Evolutionary conservation across 2,329 filamentous ascomycete genomes (phyloP).

Genomic region (Akanthomyces dipterigenus): DNA sequence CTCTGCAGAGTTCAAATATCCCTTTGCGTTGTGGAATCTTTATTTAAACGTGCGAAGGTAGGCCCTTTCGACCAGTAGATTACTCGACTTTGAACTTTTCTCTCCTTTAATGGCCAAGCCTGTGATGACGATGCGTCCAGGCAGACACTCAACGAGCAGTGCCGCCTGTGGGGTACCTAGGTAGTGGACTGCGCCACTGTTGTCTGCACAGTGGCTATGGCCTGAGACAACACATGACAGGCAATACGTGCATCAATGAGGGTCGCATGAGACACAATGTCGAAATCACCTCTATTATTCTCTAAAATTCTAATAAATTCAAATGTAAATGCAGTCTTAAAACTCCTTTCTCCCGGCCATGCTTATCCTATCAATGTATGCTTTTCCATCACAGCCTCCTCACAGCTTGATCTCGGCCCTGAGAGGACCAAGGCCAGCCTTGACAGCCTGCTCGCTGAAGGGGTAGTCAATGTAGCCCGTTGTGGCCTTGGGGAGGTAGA

Average conservation of each 20-base stretch:
- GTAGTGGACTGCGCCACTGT: not conserved
- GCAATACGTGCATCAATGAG: not conserved
- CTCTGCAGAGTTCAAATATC: no score
- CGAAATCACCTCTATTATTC: not conserved
- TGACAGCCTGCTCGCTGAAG: constrained; percentile 3
- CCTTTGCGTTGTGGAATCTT: no score
- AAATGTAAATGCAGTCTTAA: no score
- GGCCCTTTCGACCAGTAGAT: no score
- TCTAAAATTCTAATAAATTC: not conserved
- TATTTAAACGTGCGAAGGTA: no score
- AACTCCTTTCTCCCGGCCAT: not conserved
- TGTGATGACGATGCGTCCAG: not conserved
- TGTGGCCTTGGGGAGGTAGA: constrained; percentile 16
- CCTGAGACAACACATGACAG: not conserved
- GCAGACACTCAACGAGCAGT: not conserved
- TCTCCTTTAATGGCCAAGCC: not conserved
- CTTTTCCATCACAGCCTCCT: no score
- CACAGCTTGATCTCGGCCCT: not conserved
- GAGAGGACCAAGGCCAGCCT: constrained; percentile 1
- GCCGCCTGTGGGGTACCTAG: not conserved
- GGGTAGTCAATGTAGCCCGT: constrained; percentile 7
- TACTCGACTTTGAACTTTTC: not conserved
- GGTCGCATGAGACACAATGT: not conserved
- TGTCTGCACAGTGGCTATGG: not conserved
- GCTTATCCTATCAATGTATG: not conserved